phyloP scores from a whole-genome alignment of 2,329 filamentous ascomycete genomes.

The Dichotomopilus funicola region DNA sequence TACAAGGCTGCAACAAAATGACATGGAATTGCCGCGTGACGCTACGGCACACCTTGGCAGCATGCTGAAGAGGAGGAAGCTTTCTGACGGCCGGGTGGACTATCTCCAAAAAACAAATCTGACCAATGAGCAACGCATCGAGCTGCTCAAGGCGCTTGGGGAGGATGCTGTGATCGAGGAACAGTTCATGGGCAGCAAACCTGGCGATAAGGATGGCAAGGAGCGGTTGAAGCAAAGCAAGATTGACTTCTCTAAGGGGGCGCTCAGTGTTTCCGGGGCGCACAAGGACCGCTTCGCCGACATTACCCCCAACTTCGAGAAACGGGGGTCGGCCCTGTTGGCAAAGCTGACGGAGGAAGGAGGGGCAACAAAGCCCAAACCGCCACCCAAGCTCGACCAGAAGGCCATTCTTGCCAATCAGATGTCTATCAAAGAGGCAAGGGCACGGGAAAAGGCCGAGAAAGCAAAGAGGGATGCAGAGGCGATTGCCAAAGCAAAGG shows the following conservation, averaged over 20 bases:
- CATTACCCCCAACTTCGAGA: conserved; percentile 40
- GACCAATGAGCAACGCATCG: conserved; percentile 74
- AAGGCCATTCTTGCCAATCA: conserved; percentile 36
- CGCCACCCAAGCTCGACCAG: conserved; percentile 34
- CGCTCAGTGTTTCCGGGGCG: conserved; percentile 24
- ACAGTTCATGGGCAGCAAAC: conserved; percentile 40
- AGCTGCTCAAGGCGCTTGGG: conserved; percentile 60
- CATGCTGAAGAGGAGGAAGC: conserved; percentile 55
- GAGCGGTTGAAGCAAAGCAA: conserved; percentile 48
- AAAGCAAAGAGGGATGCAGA: conserved; percentile 66
- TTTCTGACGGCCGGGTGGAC: conserved; percentile 40
- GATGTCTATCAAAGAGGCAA: conserved; percentile 62
- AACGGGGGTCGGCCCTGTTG: conserved; percentile 30
- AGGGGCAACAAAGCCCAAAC: conserved; percentile 35
- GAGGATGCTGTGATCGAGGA: conserved; percentile 49
- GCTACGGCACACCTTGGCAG: conserved; percentile 58
- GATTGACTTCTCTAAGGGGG: conserved; percentile 58
- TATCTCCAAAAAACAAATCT: conserved; percentile 69
- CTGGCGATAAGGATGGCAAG: conserved; percentile 28
- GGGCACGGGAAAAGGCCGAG: conserved; percentile 68
- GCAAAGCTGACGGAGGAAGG: conserved; percentile 40
- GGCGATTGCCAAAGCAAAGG: conserved; percentile 63
- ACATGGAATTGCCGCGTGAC: conserved; percentile 60
- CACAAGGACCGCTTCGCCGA: conserved; percentile 43
- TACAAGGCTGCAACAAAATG: conserved; percentile 68